Base-by-base conservation (phyloP, 208 protist genomes). In the Herpetomonas tarakana region DNA sequence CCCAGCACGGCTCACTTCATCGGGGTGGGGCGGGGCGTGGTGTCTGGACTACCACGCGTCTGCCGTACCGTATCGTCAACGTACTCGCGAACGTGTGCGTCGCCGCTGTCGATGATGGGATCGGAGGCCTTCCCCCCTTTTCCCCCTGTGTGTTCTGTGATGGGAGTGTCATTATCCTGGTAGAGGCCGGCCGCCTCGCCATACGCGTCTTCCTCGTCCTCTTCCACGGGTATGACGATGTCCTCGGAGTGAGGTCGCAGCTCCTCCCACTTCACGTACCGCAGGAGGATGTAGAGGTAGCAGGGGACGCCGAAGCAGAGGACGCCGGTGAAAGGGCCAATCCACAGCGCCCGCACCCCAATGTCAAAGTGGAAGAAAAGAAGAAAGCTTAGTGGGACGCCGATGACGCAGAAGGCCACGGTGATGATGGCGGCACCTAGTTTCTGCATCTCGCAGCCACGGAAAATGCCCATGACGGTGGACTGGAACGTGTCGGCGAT, bases 401-500 rank as follows among this genome's bases (percentile, higher is more conserved):
- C 87, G 3, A 93, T 62, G 21, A 87, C 56, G 49, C 74, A 86
- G 62, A 89, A 84, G 21, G 70, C 76, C 24, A 76, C 52, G 27
- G 63, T 68, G 54, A 93, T 88, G 57, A 90, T 76, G 14, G 74
- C 45, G 2, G 87, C 83, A 0, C 83, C 87, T 9, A 86, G 51
- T 49, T 76, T 78, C 62, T 93, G 87, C 45, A 91, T 53, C 54
- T 74, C 81, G 65, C 83, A 91, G 25, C 87, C 87, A 26, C 87
- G 77, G 25, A 93, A 66, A 41, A 86, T 76, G 28, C 76, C 77
- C 83, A 93, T 90, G 21, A 91, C 65, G 41, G 73, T 88, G 66
- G 80, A 88, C 70, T 93, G 87, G 58, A 89, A 87, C 9, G 83
- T 74, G 50, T 93, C 83, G 51, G 86, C 74, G 54, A 91, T 64